Percentiles rank a stretch among this genome's conserved stretches.
Conservation (phyloP, 129 eudicot species). For the Mikania micrantha region DNA sequence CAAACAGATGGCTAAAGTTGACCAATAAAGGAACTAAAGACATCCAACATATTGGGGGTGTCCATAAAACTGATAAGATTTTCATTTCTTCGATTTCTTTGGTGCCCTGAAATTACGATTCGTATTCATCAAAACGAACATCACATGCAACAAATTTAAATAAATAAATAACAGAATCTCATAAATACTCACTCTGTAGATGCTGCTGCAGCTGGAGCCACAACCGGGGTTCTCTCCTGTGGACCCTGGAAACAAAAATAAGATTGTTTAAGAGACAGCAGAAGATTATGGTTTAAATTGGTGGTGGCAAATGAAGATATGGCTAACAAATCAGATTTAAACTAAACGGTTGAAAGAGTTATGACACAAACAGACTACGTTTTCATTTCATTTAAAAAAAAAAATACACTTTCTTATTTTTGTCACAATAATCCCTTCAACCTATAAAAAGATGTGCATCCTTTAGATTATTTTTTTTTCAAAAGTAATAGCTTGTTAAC, state of each 20-base stretch:
- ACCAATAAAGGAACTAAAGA: conserved; percentile 3
- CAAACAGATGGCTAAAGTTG: conserved; percentile 18
- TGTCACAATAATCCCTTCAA: too few species aligned
- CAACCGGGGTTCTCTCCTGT: conserved; percentile 18
- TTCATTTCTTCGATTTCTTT: conserved; percentile 38
- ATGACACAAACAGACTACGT: too few species aligned
- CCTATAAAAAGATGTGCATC: too few species aligned
- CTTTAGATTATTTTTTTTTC: too few species aligned
- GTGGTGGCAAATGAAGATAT: neutral
- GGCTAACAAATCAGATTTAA: neutral
- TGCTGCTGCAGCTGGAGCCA: conserved; percentile 14
- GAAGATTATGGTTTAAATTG: neutral
- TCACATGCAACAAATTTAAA: neutral
- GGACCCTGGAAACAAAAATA: conserved; percentile 18
- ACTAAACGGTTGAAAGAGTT: too few species aligned
- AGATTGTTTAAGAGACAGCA: neutral
- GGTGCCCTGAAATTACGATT: conserved; percentile 11
- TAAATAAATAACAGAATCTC: neutral
- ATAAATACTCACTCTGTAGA: conserved; percentile 25
- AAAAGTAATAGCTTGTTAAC: too few species aligned
- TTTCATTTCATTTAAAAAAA: too few species aligned
- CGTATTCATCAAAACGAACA: conserved; percentile 1
- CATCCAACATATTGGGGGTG: conserved; percentile 14
- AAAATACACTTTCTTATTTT: too few species aligned
- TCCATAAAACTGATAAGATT: neutral